Evolutionary conservation across 495 filamentous ascomycete genomes (phyloP).

Genomic region (Xanthoparmelia taractica): DNA sequence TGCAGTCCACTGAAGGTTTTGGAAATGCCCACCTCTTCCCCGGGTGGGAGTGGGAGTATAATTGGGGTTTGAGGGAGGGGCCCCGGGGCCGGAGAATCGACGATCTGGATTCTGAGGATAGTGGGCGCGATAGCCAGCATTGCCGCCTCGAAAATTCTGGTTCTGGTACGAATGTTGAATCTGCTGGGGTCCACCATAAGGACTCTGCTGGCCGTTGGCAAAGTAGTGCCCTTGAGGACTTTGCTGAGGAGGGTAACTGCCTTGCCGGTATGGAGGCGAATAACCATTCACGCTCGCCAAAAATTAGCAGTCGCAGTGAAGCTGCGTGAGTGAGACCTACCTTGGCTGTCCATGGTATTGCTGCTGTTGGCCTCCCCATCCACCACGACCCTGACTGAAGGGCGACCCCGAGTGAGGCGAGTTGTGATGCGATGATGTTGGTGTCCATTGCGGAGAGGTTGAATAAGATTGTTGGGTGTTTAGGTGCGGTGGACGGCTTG

Average conservation of each 20-base stretch:
- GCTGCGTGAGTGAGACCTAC: slow-evolving; percentile 37
- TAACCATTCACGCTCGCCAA: slow-evolving; percentile 29
- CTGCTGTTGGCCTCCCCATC: slow-evolving; percentile 49
- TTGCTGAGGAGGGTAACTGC: slow-evolving; percentile 39
- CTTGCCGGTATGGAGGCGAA: slow-evolving; percentile 46
- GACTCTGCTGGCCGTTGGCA: slow-evolving; percentile 45
- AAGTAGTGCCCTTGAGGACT: slow-evolving; percentile 47
- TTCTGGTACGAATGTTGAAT: slow-evolving; percentile 43
- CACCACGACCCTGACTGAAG: slow-evolving; percentile 48
- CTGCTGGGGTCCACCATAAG: slow-evolving; percentile 45
- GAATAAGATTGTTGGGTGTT: slow-evolving; percentile 45
- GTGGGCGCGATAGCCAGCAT: slow-evolving; percentile 46
- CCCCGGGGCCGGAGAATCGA: slow-evolving; percentile 44
- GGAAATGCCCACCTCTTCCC: slow-evolving; percentile 45
- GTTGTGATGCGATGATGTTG: slow-evolving; percentile 54
- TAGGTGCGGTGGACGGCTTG: slow-evolving; percentile 31
- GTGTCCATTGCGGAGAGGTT: slow-evolving; percentile 52
- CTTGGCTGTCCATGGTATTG: slow-evolving; percentile 52
- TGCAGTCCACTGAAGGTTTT: slow-evolving; percentile 55
- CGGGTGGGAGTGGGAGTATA: slow-evolving; percentile 34
- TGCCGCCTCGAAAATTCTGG: slow-evolving; percentile 46
- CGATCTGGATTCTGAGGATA: slow-evolving; percentile 46
- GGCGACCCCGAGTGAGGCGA: slow-evolving; percentile 63
- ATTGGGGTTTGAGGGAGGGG: slow-evolving; percentile 30
- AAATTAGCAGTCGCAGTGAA: slow-evolving; percentile 9